Evolutionary conservation across 139 green algal species (phyloP), one percentile per base, ranked within the genome.

Genomic region (Chlorella sp.): DNA sequence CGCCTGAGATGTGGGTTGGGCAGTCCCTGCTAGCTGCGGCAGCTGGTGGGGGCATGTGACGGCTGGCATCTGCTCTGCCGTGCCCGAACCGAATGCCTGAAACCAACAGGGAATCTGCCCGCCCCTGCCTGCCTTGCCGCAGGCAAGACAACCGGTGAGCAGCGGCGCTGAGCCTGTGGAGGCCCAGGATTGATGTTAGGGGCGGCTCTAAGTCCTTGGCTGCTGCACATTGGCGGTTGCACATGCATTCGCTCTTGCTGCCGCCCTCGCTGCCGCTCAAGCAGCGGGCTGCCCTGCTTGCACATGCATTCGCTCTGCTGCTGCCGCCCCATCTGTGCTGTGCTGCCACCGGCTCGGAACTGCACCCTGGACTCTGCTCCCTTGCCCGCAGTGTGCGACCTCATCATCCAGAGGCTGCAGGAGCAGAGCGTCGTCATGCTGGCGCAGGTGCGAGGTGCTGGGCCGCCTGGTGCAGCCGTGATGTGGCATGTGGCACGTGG

Each of bases 361-460:
- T 2, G n/a, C 2, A 73, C n/a, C 65, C 30, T 65, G 16, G 3
- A n/a, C 24, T 51, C 36, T 36, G 0, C 36, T 56, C 34, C 3
- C 13, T 8, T 67, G 4, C 43, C 24, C 81, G 97, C 95, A 6
- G 96, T 99, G 46, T 99, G 96, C 81, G 92, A 98, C 82, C 82
- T 93, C 0, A 99, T 99, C 72, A 97, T 97, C 60, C 94, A 99
- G 83, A 89, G 94, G 32, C 91, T 98, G 38, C 87, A 96, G 83
- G 83, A 98, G 76, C 92, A 98, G 64, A 94, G 93, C 73, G 96
- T 98, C 19, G 94, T 98, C 28, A 95, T 97, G 89, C 85, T 98
- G 48, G 87, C 72, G 3, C 94, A 98, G 90, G 97, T 77, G 78
- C 0, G 64, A 30, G 65, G 14, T 73, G 65, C 34, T 34, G n/a